Base-by-base conservation (phyloP, 179 eudicot species). In the Silene coronaria region DNA sequence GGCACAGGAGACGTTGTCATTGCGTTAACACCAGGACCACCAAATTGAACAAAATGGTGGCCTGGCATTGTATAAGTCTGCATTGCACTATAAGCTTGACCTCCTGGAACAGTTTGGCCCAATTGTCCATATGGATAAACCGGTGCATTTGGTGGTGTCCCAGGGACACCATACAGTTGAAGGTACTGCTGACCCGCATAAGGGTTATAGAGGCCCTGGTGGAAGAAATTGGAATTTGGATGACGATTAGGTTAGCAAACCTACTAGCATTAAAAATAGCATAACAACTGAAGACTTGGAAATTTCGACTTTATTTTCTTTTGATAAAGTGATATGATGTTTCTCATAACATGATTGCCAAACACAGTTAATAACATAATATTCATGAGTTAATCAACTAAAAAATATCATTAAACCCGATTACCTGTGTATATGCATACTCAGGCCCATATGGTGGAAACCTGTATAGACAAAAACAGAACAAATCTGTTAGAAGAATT, bases 161-260 rank as follows among this genome's bases (percentile, higher is more conserved):
- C 98, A 72, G 96, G 96, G 71, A 88, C 84, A 57, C 98, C 98
- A 77, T 92, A 94, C 70, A 92, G 57, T 21, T 87, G 97, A 81
- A 89, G 89, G 82, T 90, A 90, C 73, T 94, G 98, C 83, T 94
- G 98, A 77, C 84, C 84, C 73, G 79, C 28, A 77, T 90, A 92
- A 64, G 98, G 95, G 77, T 85, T 90, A 88, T 90, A 90, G 72
- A 87, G 84, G 70, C 97, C 96, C 98, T 94, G 75, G 14, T 65
- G 27, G 69, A 70, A 72, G 14, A 73, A 63, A 24, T 13, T 16
- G 12, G 2, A 59, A 28, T 34, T 28, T 46, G 36, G 80, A 46
- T 66, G 32, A 57, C 16, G 23, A 3, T 59, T 28, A 16, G 3
- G 5, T 16, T 14, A 38, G 57, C 19, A 51, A 8, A 42, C 48